Conservation (phyloP, 2,329 filamentous ascomycete species). For the Aspergillus calidoustus region DNA sequence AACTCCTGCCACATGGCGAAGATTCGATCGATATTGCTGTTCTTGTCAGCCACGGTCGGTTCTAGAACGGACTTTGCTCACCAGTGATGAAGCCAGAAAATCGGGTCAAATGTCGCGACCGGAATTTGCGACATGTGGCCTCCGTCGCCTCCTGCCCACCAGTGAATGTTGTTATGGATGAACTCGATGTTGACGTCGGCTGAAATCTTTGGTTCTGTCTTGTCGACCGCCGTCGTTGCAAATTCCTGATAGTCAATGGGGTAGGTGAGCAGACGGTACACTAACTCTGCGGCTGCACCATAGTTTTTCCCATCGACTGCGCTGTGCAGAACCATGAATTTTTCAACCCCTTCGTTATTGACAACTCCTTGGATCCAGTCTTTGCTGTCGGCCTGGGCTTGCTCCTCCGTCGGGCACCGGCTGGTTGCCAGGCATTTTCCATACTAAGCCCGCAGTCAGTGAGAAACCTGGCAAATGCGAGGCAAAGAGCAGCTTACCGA, state of each 20-base stretch:
- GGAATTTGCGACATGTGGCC: constrained; percentile 18
- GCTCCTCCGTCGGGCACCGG: not conserved
- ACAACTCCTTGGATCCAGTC: constrained; percentile 4
- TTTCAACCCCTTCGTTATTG: not conserved
- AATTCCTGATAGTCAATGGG: constrained; percentile 3
- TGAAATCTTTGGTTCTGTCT: not conserved
- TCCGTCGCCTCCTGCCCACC: not conserved
- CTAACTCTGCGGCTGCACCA: constrained; percentile 1
- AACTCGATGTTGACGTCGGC: constrained; percentile 9
- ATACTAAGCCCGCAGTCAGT: not conserved
- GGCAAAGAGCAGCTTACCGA: not conserved
- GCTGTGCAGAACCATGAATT: not conserved
- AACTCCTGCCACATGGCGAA: constrained; percentile 11
- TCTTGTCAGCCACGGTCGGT: not conserved
- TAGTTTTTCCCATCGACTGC: constrained; percentile 1
- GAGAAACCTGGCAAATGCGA: not conserved
- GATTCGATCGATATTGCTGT: constrained; percentile 13
- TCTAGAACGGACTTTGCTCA: not conserved
- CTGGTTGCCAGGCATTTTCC: constrained; percentile 1
- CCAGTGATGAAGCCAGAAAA: constrained; percentile 22
- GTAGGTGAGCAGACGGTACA: not conserved
- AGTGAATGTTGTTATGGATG: constrained; percentile 18
- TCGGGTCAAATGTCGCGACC: constrained; percentile 18
- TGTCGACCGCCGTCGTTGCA: not conserved
- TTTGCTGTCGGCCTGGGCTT: not conserved